Base-by-base conservation (phyloP, 1,284 basidiomycete genomes). In the Leccinum pachyderme region DNA sequence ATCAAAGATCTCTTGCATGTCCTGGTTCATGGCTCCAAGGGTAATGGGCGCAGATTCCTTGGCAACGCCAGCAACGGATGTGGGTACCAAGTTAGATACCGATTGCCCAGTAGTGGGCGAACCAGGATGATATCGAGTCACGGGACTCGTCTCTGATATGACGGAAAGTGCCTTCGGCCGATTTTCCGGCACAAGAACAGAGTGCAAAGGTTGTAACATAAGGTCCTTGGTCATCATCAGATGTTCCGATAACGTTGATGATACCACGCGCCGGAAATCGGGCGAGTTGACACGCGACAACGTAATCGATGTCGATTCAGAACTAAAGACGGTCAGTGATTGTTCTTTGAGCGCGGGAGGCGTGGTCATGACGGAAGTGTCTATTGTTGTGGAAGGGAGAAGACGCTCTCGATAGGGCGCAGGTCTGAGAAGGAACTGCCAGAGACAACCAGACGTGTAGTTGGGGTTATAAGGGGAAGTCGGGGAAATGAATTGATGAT, bases 1-100 rank as follows among this genome's bases (percentile, higher is more conserved):
- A 33, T 82, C 79, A 41, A 82, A 64, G 32, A 86, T 73, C 61
- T 87, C 86, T 50, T 79, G 74, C 49, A 85, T 62, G 53, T 87
- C 84, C 50, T 72, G 72, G 9, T 74, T 73, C 24, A 81, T 67
- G 28, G 70, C 71, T 15, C 76, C 73, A 5, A 74, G 61, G 32
- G 81, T 61, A 9, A 76, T 74, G 13, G 75, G 75, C 22, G 74
- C 72, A 55, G 79, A 82, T 59, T 86, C 69, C 45, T 77, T 59
- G 80, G 78, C 22, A 76, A 80, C 24, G 32, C 31, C 41, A 11
- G 66, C 53, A 78, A 71, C 46, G 33, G 66, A 61, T 32, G 61
- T 43, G 9, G 60, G 57, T 13, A 47, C 46, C n/a, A 61, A 62
- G 2, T 75, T 63, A 44, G 76, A 71, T 28, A 75, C 67, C 18